Evolutionary conservation across 208 protist species (phyloP).

Genomic region (Leishmania arabica): DNA sequence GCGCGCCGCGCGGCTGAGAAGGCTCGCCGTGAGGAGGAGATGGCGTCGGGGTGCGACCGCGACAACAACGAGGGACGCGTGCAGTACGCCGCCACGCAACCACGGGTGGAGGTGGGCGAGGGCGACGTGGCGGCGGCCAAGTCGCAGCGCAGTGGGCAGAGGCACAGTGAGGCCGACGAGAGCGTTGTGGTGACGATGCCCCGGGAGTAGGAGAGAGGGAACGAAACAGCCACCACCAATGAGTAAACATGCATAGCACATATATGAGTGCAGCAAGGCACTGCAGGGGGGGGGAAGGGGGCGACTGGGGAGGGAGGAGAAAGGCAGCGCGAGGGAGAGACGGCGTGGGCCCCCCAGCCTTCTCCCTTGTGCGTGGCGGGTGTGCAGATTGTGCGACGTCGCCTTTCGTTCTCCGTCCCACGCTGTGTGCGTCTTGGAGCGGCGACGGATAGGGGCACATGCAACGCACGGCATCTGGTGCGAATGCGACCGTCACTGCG

Average conservation of each 20-base stretch:
- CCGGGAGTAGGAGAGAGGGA: conserved; percentile 11
- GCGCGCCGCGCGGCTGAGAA: conserved; percentile 24
- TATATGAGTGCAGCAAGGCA: neutral
- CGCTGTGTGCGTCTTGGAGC: neutral
- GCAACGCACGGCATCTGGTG: neutral
- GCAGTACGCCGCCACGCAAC: conserved; percentile 4
- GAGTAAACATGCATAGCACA: neutral
- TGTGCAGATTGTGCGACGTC: neutral
- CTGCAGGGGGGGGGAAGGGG: neutral
- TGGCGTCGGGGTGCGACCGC: conserved; percentile 2
- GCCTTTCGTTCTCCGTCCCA: neutral
- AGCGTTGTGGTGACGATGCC: neutral
- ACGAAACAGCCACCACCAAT: neutral
- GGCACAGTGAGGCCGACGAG: neutral
- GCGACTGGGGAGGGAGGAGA: neutral
- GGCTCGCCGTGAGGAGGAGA: conserved; percentile 23
- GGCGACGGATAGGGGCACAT: neutral
- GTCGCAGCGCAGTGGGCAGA: neutral
- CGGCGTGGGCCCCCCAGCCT: neutral
- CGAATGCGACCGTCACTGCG: neutral
- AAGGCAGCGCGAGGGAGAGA: neutral
- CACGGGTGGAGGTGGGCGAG: conserved; percentile 12
- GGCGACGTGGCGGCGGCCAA: neutral
- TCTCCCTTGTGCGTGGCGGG: neutral
- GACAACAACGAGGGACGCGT: conserved; percentile 6